Evolutionary conservation across 805 yeast species (phyloP).

Genomic region (Starmerella sp.): DNA sequence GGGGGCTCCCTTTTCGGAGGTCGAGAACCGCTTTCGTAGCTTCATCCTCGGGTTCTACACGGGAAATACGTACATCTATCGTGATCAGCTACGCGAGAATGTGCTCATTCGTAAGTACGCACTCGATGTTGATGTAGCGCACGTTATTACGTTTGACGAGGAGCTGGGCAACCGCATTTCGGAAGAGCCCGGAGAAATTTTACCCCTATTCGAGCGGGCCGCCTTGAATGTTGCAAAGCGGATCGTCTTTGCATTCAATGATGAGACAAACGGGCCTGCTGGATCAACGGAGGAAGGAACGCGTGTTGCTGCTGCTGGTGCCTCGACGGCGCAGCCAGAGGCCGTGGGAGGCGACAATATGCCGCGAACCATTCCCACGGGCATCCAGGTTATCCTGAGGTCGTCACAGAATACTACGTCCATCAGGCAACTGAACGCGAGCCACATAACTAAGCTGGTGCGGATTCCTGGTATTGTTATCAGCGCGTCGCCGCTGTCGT

Average conservation of each 20-base stretch:
- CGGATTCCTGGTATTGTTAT: slow-evolving; percentile 88
- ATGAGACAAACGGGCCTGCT: slow-evolving; percentile 4
- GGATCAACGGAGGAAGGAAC: neutral
- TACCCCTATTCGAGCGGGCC: slow-evolving; percentile 67
- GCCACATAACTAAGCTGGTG: slow-evolving; percentile 79
- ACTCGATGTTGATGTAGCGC: slow-evolving; percentile 67
- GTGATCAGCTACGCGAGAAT: slow-evolving; percentile 81
- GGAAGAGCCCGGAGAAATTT: slow-evolving; percentile 80
- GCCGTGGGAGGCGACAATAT: slow-evolving; percentile 33
- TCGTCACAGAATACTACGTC: slow-evolving; percentile 63
- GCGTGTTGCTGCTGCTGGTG: neutral
- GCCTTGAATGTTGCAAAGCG: slow-evolving; percentile 59
- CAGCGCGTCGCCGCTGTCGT: slow-evolving; percentile 75
- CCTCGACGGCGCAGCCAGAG: neutral
- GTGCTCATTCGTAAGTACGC: slow-evolving; percentile 63
- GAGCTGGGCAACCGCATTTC: slow-evolving; percentile 71
- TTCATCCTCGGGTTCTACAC: slow-evolving; percentile 80
- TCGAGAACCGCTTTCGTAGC: slow-evolving; percentile 43
- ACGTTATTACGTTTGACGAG: slow-evolving; percentile 77
- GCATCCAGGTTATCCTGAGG: slow-evolving; percentile 67
- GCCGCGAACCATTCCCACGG: slow-evolving; percentile 46
- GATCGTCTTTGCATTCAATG: slow-evolving; percentile 30
- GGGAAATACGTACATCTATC: slow-evolving; percentile 68
- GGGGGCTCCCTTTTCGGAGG: slow-evolving; percentile 28
- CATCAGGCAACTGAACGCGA: slow-evolving; percentile 73